Evolutionary conservation across 1,284 basidiomycete genomes (phyloP).

Genomic region (Austroboletus rostrupii): DNA sequence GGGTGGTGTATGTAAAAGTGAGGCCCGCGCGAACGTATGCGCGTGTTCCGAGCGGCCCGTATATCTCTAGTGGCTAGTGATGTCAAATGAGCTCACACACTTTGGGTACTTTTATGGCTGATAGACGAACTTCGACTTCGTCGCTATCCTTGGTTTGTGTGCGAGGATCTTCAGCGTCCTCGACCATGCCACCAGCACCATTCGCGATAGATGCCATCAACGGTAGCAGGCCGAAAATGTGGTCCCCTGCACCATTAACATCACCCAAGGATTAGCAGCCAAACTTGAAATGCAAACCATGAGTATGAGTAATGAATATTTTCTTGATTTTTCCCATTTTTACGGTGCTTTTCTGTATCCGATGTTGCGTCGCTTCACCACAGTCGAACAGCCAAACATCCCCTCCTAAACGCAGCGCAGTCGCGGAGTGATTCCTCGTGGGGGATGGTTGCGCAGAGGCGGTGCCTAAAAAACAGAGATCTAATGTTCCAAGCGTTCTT

Average conservation of each 20-base stretch:
- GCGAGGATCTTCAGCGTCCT: slow-evolving; percentile 60
- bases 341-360: slow-evolving; percentile 66
- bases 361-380: slow-evolving; percentile 86
- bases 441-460: slow-evolving; percentile 74
- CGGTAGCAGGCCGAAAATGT: slow-evolving; percentile 79
- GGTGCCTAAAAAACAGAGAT: slow-evolving; percentile 72
- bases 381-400: slow-evolving; percentile 88
- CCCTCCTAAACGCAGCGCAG: slow-evolving; percentile 58
- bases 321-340: slow-evolving; percentile 80
- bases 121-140: slow-evolving; percentile 31
- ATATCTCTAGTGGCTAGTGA: slow-evolving; percentile 71
- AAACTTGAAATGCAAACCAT: slow-evolving; percentile 48
- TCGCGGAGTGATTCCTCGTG: slow-evolving; percentile 70
- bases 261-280: background rate
- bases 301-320: slow-evolving; percentile 90
- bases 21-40: slow-evolving; percentile 77
- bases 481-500: slow-evolving; percentile 37
- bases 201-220: slow-evolving; percentile 66
- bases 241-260: slow-evolving; percentile 58
- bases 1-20: slow-evolving; percentile 65
- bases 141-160: slow-evolving; percentile 24
- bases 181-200: slow-evolving; percentile 61
- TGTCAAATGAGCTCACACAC: slow-evolving; percentile 5
- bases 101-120: background rate
- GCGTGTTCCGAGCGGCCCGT: slow-evolving; percentile 84